Conservation (phyloP, 768 basidiomycete genomes). For the Lyophyllum decastes region DNA sequence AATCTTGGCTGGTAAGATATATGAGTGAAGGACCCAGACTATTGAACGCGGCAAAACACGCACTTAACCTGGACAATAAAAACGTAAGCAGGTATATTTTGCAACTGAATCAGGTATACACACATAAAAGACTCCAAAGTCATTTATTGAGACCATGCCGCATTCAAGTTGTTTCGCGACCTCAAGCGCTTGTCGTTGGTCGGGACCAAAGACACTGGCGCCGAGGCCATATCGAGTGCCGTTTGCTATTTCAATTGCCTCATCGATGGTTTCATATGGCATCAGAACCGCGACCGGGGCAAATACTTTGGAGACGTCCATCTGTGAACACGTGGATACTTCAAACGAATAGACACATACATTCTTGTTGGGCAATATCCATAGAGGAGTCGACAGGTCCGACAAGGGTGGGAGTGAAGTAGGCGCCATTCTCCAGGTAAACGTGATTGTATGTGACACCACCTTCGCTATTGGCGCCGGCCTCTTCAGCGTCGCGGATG, state of each 20-base stretch:
- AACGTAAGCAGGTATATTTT: background rate
- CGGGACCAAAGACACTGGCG: constrained; percentile 91
- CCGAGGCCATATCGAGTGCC: constrained; percentile 88
- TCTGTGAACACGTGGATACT: background rate
- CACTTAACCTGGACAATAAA: constrained; percentile 61
- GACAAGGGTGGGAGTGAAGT: constrained; percentile 87
- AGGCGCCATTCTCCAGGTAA: constrained; percentile 71
- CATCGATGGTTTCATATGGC: constrained; percentile 79
- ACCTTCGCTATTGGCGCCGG: constrained; percentile 67
- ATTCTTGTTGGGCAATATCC: constrained; percentile 78
- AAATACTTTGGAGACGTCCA: constrained; percentile 62
- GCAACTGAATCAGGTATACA: constrained; percentile 27
- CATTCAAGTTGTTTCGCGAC: constrained; percentile 85
- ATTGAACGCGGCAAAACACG: constrained; percentile 26
- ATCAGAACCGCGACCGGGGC: constrained; percentile 90
- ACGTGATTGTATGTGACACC: constrained; percentile 68
- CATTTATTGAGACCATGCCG: constrained; percentile 97
- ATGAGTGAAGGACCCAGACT: constrained; percentile 14
- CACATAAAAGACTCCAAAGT: constrained; percentile 89
- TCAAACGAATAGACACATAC: constrained; percentile 48
- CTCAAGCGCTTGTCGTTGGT: constrained; percentile 73
- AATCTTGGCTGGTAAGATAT: constrained; percentile 60
- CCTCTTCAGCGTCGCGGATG: constrained; percentile 65
- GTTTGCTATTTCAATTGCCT: constrained; percentile 89
- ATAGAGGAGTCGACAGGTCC: constrained; percentile 72